A percentile compares a stretch with the other conserved stretches of the same genome.
phyloP scores from a whole-genome alignment of 2,329 filamentous ascomycete genomes.

The Lasiodiplodia theobromae region DNA sequence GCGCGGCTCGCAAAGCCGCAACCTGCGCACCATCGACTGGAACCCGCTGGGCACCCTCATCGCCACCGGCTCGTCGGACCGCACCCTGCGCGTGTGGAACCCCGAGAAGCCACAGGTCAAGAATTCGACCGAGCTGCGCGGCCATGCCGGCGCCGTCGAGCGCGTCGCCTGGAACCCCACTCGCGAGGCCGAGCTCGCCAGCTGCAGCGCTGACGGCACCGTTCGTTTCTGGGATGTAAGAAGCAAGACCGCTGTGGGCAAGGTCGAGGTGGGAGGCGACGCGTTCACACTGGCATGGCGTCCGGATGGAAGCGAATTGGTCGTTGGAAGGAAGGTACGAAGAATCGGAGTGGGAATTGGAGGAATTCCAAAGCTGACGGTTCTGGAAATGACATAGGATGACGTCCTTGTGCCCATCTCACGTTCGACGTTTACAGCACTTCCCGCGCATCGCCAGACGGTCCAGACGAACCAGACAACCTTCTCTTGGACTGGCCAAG shows the following conservation, averaged over 20 bases:
- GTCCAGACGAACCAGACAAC: slow-evolving; percentile 74
- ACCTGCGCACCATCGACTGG: slow-evolving; percentile 81
- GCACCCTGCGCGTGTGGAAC: slow-evolving; percentile 80
- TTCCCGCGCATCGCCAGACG: slow-evolving; percentile 67
- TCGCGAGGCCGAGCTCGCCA: slow-evolving; percentile 79
- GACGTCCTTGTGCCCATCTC: slow-evolving; percentile 70
- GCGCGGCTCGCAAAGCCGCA: slow-evolving; percentile 43
- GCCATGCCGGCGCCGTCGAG: slow-evolving; percentile 71
- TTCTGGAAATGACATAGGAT: slow-evolving; percentile 52
- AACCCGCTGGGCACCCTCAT: slow-evolving; percentile 84
- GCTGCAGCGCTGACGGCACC: slow-evolving; percentile 74
- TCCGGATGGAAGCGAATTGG: slow-evolving; percentile 68
- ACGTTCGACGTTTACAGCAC: slow-evolving; percentile 62
- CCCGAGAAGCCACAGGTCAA: slow-evolving; percentile 76
- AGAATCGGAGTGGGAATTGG: neutral
- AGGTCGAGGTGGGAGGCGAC: slow-evolving; percentile 70
- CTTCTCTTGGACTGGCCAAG: slow-evolving; percentile 76
- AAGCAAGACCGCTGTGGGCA: slow-evolving; percentile 73
- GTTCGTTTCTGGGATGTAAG: slow-evolving; percentile 83
- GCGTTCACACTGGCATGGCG: slow-evolving; percentile 77
- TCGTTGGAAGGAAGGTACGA: slow-evolving; percentile 76
- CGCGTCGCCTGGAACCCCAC: slow-evolving; percentile 80
- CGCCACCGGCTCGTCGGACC: slow-evolving; percentile 78
- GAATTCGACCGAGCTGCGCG: slow-evolving; percentile 77
- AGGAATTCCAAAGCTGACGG: neutral